Conservation (phyloP, 768 basidiomycete species). For the Suillus luteus region DNA sequence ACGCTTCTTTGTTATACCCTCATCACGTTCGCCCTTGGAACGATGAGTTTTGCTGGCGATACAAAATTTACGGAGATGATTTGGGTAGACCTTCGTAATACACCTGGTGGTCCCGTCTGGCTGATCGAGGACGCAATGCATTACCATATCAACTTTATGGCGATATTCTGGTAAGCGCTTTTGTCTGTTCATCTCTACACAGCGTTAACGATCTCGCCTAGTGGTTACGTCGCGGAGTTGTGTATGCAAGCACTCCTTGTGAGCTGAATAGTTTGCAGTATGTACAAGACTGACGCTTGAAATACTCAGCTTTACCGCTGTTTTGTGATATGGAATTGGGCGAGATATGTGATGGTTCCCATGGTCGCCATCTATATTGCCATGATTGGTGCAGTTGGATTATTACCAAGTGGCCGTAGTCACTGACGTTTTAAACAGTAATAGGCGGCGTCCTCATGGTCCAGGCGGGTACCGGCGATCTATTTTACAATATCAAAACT, state of each 20-base stretch:
- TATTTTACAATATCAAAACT: neutral
- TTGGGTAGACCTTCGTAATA: neutral
- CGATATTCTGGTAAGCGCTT: neutral
- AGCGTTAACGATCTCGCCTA: neutral
- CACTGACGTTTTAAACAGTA: neutral
- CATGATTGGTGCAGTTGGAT: neutral
- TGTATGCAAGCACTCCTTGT: neutral
- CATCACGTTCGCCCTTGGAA: neutral
- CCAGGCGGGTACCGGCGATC: neutral
- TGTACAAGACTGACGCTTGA: neutral
- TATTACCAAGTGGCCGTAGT: neutral
- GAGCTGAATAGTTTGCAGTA: neutral
- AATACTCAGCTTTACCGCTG: slow-evolving; percentile 5
- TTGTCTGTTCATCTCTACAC: neutral
- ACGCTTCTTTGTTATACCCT: neutral
- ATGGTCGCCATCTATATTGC: neutral
- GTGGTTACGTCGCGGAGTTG: neutral
- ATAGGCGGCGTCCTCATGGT: neutral
- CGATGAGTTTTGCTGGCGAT: neutral
- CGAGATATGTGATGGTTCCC: neutral
- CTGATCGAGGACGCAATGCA: neutral
- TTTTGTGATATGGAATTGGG: neutral
- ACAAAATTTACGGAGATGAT: slow-evolving; percentile 1
- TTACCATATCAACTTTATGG: neutral
- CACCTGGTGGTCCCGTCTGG: neutral